phyloP scores from a whole-genome alignment of 352 stramenopile species.

The Peronospora farinosa region DNA sequence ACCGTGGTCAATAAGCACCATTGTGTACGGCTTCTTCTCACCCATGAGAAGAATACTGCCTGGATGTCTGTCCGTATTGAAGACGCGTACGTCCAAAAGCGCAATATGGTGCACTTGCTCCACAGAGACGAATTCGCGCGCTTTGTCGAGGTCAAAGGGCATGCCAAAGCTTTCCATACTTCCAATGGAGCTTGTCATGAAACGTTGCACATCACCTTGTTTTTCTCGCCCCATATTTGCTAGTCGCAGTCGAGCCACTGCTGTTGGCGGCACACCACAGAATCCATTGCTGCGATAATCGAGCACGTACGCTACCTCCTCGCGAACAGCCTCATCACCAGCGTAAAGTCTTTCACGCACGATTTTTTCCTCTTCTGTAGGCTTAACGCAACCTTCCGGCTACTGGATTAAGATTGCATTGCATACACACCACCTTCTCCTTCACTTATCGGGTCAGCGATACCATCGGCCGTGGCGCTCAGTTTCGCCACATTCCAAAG shows the following conservation, averaged over 20 bases:
- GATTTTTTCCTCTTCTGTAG: slow-evolving; percentile 72
- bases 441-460: slow-evolving; percentile 52
- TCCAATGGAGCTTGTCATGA: slow-evolving; percentile 68
- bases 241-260: no score
- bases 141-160: slow-evolving; percentile 54
- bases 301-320: slow-evolving; percentile 71
- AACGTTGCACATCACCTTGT: slow-evolving; percentile 71
- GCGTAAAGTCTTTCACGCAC: slow-evolving; percentile 56
- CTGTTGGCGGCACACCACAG: slow-evolving; percentile 70
- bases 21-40: slow-evolving; percentile 70
- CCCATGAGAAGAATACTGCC: slow-evolving; percentile 77
- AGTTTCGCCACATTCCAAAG: slow-evolving; percentile 70
- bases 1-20: slow-evolving; percentile 72
- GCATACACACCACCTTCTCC: slow-evolving; percentile 69
- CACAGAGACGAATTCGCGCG: slow-evolving; percentile 53
- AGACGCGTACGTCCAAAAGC: slow-evolving; percentile 73
- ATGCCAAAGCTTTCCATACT: slow-evolving; percentile 83
- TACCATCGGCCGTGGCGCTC: slow-evolving; percentile 38
- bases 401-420: slow-evolving; percentile 55
- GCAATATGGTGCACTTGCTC: slow-evolving; percentile 82
- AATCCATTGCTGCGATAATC: slow-evolving; percentile 55
- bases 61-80: slow-evolving; percentile 83
- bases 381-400: slow-evolving; percentile 78
- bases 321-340: slow-evolving; percentile 69
- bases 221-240: slow-evolving; percentile 40